Evolutionary conservation across 257 asterid genomes (phyloP), one percentile per base, ranked within the genome.

Genomic region (Solanum raphanifolium): DNA sequence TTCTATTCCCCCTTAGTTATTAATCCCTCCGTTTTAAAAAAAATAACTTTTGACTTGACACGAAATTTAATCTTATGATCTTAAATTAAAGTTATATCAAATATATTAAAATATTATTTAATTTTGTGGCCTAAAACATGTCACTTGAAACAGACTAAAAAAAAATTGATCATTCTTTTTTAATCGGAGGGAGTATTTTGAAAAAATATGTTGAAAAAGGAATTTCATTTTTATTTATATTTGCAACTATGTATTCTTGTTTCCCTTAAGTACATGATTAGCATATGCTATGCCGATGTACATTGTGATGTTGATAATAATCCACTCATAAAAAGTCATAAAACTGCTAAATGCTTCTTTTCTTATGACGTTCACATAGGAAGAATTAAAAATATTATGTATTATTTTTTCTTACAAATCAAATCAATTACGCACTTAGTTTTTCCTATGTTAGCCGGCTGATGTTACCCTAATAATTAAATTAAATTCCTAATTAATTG

Each of bases 361-460:
- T 10, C 16, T 35, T 36, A 74, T 74, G 52, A 74, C 18, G 31
- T 36, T 25, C 83, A 10, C 52, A 74, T 74, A 35, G 52, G n/a
- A 74, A 31, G 23, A 71, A 74, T 74, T 35, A 74, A n/a, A 20
- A 74, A 74, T 73, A 73, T 74, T 65, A 65, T 65, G 32, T n/a
- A 55, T 55, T 55, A 55, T 1, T 10, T n/a, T 11, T 46, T 81
- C 29, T 32, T 4, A 12, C 20, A 29, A 46, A 48, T 82, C 20
- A 82, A 48, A 25, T 79, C 15, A 43, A 41, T 79, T 82, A 29
- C 39, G 35, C 76, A 38, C 52, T 75, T 23, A 27, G 29, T 29
- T 65, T 46, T 43, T 13, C 84, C 13, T 60, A 85, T 65, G 48
- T 68, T 34, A 5, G 89, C 89, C 90, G 89, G 52, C 68, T 13